Conservation (phyloP, 164 flowering plant species). For the Vitis rupestris region DNA sequence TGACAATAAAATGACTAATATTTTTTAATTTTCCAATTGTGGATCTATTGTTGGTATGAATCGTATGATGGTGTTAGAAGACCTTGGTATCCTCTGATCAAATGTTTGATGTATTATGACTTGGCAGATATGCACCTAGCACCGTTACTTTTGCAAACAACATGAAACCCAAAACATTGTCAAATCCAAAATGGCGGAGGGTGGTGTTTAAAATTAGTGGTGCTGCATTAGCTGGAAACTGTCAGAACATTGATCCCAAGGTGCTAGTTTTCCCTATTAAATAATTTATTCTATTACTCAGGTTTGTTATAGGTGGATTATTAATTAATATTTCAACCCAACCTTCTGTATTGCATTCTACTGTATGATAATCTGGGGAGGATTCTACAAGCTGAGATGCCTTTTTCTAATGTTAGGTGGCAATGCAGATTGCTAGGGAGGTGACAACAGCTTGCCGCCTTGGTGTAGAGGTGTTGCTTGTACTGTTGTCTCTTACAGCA, state of each 20-base stretch:
- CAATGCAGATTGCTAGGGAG: constrained; percentile 78
- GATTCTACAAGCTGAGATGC: constrained; percentile 14
- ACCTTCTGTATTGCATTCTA: too few species aligned
- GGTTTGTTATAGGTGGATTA: too few species aligned
- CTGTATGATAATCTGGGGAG: too few species aligned
- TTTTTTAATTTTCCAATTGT: too few species aligned
- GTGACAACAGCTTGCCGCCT: constrained; percentile 70
- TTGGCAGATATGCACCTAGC: constrained; percentile 47
- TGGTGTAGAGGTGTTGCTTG: constrained; percentile 75
- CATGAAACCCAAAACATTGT: constrained; percentile 49
- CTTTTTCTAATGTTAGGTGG: constrained; percentile 48
- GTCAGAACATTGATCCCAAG: constrained; percentile 92
- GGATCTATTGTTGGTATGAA: too few species aligned
- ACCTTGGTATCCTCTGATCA: not conserved
- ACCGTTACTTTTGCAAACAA: constrained; percentile 39
- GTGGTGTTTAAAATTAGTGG: constrained; percentile 93
- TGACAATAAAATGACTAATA: too few species aligned
- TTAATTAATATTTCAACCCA: too few species aligned
- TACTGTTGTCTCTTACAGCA: not conserved
- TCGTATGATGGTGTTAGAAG: too few species aligned
- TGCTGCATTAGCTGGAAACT: constrained; percentile 72
- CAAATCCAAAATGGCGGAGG: constrained; percentile 78
- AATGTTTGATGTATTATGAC: constrained; percentile 4
- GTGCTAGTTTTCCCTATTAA: constrained; percentile 21
- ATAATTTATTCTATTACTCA: too few species aligned